Base-by-base conservation (phyloP, 1,139 yeast genomes). In the Blastobotrys proliferans region DNA sequence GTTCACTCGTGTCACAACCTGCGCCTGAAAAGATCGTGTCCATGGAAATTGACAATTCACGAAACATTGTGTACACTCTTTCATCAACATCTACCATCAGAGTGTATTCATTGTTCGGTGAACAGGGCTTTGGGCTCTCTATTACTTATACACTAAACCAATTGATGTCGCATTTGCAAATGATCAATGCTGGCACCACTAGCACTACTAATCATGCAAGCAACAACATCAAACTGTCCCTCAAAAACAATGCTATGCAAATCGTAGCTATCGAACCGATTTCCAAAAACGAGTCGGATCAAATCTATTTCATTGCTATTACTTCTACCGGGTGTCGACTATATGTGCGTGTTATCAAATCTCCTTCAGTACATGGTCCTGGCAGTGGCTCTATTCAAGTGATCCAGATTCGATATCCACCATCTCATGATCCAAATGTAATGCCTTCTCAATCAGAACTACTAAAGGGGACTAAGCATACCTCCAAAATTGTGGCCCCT, bases 241-340 rank as follows among this genome's bases (percentile, higher is more conserved):
- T 28, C 10, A n/a, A 30, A 6, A 38, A 22, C 21, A 38, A 45
- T 58, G 34, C 50, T 51, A 9, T 79, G 56, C 75, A 77, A 51
- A 74, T 85, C 42, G 77, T 82, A 28, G 78, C 74, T 50, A 75
- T 88, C 44, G 78, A 77, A 42, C 76, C 80, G 4, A 77, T 88
- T 10, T 65, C 80, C 1, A 42, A 73, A 34, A 63, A 63, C 25
- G 95, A 88, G 60, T 83, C 90, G 25, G 69, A 75, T 22, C 81
- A 81, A 40, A 70, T 87, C 21, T 90, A 81, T 56, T 68, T 92
- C 45, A 80, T 90, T 37, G 97, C 95, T 0, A 73, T 86, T n/a
- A 87, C 97, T 0, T 73, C 80, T 40, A 82, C 81, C 47, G 98
- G 98, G 14, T 83, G 84, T 51, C 77, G 98, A 52, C 69, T 92